A percentile compares a stretch with the other conserved stretches of the same genome.
phyloP scores from a whole-genome alignment of 1,284 basidiomycete species.

The Apiotrichum sp. region DNA sequence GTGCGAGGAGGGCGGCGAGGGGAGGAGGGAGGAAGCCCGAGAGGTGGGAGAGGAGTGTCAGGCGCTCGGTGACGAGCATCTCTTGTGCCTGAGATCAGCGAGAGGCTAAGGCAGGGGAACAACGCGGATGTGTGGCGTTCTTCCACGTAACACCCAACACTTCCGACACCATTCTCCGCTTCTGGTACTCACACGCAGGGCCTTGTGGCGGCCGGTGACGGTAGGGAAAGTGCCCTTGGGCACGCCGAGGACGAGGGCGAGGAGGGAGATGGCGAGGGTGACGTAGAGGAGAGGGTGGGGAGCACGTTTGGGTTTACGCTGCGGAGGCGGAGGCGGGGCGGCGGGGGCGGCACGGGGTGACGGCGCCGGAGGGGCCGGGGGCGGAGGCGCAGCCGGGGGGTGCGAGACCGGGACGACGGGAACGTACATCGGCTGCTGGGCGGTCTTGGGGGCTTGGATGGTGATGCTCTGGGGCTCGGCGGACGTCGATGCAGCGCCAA shows the following conservation, averaged over 20 bases:
- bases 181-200: slow-evolving; percentile 35
- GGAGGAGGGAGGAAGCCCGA: slow-evolving; percentile 40
- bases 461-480: not conserved
- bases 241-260: slow-evolving; percentile 36
- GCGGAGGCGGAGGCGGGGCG: too few species aligned
- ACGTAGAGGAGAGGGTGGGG: slow-evolving; percentile 43
- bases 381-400: not conserved
- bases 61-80: slow-evolving; percentile 28
- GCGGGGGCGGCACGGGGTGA: too few species aligned
- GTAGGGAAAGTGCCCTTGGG: slow-evolving; percentile 41
- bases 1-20: slow-evolving; percentile 26
- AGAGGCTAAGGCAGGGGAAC: too few species aligned
- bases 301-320: not conserved
- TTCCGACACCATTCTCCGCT: too few species aligned
- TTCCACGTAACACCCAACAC: not conserved
- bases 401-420: not conserved
- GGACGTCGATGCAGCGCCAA: not conserved
- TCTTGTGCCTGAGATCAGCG: slow-evolving; percentile 30
- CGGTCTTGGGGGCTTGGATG: not conserved
- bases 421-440: not conserved
- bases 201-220: slow-evolving; percentile 38
- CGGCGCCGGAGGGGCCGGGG: not conserved
- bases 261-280: slow-evolving; percentile 27
- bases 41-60: slow-evolving; percentile 33
- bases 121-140: too few species aligned